Base-by-base conservation (phyloP, 208 protist genomes). In the Leptomonas seymouri region DNA sequence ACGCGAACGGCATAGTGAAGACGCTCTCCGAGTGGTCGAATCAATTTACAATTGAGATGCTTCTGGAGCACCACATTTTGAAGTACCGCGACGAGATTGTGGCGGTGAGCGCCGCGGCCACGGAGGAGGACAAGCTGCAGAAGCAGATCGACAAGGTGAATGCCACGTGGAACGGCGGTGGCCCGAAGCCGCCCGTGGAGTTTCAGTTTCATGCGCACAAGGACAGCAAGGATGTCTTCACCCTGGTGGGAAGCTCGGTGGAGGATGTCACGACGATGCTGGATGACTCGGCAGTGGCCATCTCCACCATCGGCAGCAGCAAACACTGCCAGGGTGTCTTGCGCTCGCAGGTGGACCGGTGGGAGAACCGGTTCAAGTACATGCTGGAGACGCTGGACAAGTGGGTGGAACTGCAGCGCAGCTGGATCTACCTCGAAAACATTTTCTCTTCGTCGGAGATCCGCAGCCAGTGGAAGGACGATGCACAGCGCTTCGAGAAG, bases 381-480 rank as follows among this genome's bases (percentile, higher is more conserved):
- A 97, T 98, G 78, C 82, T 94, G 57, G 93, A 97, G 41, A 98
- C 94, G 8, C 81, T 98, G 23, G 95, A 99, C 48, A 85, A 89
- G 53, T 98, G 97, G 94, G 86, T 98, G 18, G 90, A 93, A 62
- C 91, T 98, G 55, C 98, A 99, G 88, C 85, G 96, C 39, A 97
- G 93, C 66, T 99, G 98, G 97, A 95, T 99, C 67, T 98, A 98
- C 80, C 86, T 98, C 39, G 97, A 99, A 74, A 97, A 96, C 61
- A 98, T 99, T 56, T 98, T 98, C 73, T 87, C 89, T n/a, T 90
- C 87, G 30, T 82, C 94, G 11, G 97, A 99, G 76, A 99, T 99
- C 72, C 85, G 94, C 16, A 91, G 92, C 36, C 97, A 99, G 85
- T 98, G 98, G 87, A 98, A 97, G 56, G 86, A 95, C 59, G 98